phyloP scores from a whole-genome alignment of 2,329 filamentous ascomycete genomes.

The Nemania sp. region DNA sequence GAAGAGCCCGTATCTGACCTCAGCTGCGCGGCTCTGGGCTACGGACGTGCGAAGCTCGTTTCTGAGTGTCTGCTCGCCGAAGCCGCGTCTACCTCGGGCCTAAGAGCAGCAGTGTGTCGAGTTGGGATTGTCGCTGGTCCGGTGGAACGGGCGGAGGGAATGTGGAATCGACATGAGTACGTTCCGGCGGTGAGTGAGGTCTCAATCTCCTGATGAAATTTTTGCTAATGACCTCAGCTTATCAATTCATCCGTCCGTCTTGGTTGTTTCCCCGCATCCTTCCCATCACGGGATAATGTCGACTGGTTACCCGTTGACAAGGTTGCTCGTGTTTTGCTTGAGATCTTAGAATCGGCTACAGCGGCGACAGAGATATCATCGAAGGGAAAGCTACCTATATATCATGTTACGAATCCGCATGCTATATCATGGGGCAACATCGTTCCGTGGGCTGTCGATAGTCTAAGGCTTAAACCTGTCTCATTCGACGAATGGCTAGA shows the following conservation, averaged over 20 bases:
- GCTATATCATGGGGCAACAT: conserved; percentile 17
- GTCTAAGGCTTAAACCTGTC: background rate
- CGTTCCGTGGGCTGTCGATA: conserved; percentile 4
- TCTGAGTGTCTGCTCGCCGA: conserved; percentile 16
- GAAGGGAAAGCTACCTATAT: conserved; percentile 1
- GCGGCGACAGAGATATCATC: background rate
- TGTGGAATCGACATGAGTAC: conserved; percentile 26
- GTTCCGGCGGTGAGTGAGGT: conserved; percentile 22
- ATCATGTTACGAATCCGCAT: conserved; percentile 14
- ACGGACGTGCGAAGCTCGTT: conserved; percentile 10
- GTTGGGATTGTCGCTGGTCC: conserved; percentile 13
- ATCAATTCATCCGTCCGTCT: conserved; percentile 18
- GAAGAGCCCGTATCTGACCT: conserved; percentile 7
- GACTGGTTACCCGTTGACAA: conserved; percentile 25
- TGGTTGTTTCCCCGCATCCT: conserved; percentile 14
- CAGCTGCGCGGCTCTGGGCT: conserved; percentile 4
- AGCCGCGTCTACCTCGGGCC: conserved; percentile 4
- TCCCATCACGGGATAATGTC: conserved; percentile 17
- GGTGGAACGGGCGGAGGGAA: conserved; percentile 13
- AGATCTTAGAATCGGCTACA: conserved; percentile 11
- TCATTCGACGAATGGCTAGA: conserved; percentile 11
- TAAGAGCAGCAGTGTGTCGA: conserved; percentile 15
- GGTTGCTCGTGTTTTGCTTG: background rate
- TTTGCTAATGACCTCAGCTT: conserved; percentile 7
- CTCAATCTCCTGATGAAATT: background rate